phyloP scores from a whole-genome alignment of 768 basidiomycete species.

The Mycena maculata region DNA sequence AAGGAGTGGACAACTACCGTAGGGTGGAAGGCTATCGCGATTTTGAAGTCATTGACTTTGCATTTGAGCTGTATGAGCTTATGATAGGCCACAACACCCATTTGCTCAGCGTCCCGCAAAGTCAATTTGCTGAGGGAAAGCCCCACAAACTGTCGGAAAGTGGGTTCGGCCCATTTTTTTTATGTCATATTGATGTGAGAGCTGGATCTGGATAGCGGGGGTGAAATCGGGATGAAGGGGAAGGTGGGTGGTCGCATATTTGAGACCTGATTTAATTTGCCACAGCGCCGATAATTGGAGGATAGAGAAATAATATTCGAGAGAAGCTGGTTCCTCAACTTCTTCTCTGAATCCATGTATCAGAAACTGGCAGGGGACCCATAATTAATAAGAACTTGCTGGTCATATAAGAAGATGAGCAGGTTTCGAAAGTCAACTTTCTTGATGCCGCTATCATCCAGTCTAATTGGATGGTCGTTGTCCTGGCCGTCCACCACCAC shows the following conservation, averaged over 20 bases:
- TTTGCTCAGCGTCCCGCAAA: constrained; percentile 4
- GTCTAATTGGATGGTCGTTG: background rate
- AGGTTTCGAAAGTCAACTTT: background rate
- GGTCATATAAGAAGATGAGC: background rate
- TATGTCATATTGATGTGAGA: constrained; percentile 3
- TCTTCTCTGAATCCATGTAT: background rate
- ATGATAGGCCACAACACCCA: constrained; percentile 8
- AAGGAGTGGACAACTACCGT: constrained; percentile 1
- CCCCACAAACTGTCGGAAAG: background rate
- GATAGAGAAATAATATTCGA: background rate
- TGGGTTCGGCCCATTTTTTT: background rate
- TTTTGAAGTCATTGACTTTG: background rate
- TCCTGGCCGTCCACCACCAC: background rate
- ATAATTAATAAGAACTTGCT: background rate
- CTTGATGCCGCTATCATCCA: background rate
- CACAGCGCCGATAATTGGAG: background rate
- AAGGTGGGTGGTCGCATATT: background rate
- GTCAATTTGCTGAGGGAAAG: background rate
- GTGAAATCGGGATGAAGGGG: background rate
- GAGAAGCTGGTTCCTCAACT: background rate
- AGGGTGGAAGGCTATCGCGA: background rate
- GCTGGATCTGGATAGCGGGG: constrained; percentile 1
- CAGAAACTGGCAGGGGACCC: background rate
- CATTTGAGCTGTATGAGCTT: constrained; percentile 1
- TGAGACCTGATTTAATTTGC: background rate